phyloP scores from a whole-genome alignment of 768 basidiomycete species.

The Serpula lacrymans region DNA sequence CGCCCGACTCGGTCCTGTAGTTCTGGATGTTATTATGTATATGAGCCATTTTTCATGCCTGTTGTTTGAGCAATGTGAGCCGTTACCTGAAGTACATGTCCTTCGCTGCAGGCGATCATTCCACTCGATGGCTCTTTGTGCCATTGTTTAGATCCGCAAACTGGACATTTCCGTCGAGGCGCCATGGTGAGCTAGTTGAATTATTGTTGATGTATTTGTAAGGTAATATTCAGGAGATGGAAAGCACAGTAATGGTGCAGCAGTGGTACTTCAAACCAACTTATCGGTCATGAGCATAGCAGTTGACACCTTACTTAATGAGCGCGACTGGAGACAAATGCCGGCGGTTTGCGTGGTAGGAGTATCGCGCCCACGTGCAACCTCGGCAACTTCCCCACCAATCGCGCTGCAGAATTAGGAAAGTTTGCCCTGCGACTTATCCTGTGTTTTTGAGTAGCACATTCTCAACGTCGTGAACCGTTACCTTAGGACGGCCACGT shows the following conservation, averaged over 20 bases:
- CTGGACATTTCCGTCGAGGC: conserved; percentile 61
- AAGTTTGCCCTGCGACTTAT: no score
- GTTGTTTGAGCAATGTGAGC: conserved; percentile 1
- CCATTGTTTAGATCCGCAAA: conserved; percentile 86
- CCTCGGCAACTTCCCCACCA: no score
- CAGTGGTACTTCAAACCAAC: no score
- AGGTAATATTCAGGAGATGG: no score
- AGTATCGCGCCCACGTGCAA: no score
- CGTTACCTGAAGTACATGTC: conserved; percentile 82
- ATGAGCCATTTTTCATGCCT: not conserved
- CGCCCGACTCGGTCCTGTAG: conserved; percentile 77
- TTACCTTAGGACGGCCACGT: not conserved
- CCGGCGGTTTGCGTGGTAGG: no score
- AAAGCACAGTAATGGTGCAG: no score
- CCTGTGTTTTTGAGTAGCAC: not conserved
- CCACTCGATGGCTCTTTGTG: conserved; percentile 82
- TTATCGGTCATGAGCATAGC: no score
- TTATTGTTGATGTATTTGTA: conserved; percentile 1
- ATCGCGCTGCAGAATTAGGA: no score
- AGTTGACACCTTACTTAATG: no score
- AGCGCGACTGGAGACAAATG: no score
- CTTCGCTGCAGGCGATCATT: conserved; percentile 82
- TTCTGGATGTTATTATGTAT: conserved; percentile 42
- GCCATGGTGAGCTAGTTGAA: conserved; percentile 41
- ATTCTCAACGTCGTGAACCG: not conserved